Conservation (phyloP, 2,329 filamentous ascomycete species). For the Colletotrichum spinosum region DNA sequence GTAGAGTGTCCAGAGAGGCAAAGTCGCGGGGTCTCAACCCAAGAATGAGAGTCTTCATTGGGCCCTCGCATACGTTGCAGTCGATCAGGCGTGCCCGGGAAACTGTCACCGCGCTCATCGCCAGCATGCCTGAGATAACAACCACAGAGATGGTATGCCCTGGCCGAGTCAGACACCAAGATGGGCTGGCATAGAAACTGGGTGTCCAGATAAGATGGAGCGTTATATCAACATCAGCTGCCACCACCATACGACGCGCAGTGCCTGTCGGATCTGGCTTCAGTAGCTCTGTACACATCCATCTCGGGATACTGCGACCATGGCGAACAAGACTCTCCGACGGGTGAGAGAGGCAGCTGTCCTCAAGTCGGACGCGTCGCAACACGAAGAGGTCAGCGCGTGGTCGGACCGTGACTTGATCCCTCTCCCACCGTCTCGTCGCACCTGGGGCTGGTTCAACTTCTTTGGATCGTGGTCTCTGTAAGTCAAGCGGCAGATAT, state of each 20-base stretch:
- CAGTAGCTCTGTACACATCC: too few species aligned
- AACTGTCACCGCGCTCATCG: conserved; percentile 16
- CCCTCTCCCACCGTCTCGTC: conserved; percentile 52
- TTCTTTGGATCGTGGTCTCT: conserved; percentile 57
- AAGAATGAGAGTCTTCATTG: not conserved
- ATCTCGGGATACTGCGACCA: not conserved
- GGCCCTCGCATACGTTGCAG: not conserved
- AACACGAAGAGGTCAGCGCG: conserved; percentile 57
- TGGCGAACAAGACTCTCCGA: conserved; percentile 16
- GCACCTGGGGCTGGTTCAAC: conserved; percentile 60
- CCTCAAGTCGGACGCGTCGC: conserved; percentile 52
- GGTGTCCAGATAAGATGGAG: conserved; percentile 5
- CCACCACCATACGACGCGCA: too few species aligned
- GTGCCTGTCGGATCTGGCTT: too few species aligned
- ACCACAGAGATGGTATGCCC: not conserved
- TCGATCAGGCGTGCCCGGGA: not conserved
- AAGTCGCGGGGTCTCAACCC: not conserved
- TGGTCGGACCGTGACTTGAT: conserved; percentile 60
- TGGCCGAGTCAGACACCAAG: conserved; percentile 1
- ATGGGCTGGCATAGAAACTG: not conserved
- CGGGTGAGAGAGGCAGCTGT: conserved; percentile 46
- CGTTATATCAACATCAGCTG: conserved; percentile 3
- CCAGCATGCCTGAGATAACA: not conserved
- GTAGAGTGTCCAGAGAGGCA: not conserved
- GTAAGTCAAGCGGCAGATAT: conserved; percentile 39